Evolutionary conservation across 2,329 filamentous ascomycete species (phyloP), one percentile per base, ranked within the genome.

Genomic region (Pseudocercospora fijiensis): DNA sequence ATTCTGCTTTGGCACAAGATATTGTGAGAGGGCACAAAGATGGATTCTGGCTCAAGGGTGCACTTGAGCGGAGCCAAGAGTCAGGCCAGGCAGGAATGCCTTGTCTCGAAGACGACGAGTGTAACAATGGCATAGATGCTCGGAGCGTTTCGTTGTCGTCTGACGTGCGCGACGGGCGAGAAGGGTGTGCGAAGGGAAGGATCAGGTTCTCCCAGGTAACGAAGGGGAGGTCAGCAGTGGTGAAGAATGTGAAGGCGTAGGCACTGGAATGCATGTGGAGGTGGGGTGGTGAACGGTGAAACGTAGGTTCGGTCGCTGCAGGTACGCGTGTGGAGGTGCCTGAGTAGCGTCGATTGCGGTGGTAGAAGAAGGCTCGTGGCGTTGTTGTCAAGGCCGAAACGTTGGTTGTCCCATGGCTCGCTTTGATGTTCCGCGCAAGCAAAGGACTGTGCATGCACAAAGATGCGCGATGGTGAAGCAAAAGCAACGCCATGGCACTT

Each of bases 41-140:
- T 51, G 43, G 22, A 43, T 43, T 51, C 47, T 59, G 60, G 59
- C 27, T 58, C 65, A 63, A 63, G 47, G 61, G 47, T 57, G 67
- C 67, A 68, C 65, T 64, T 67, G 69, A 70, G 57, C 62, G 22
- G 63, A 62, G 62, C 64, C 63, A 64, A 61, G 30, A 47, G n/a
- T 49, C 20, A 62, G 67, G 59, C 20, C 33, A 47, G 55, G 28
- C 57, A 64, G 68, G 70, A 68, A 69, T 71, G 67, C 65, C 65
- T 66, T 59, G 69, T 72, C 64, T 68, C 67, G 68, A 69, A 69
- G 70, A 69, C 68, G 67, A 71, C 67, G 30, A 59, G 68, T 69
- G 70, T 69, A 72, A 70, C 69, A 66, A 68, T 69, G 67, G 62
- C 66, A 66, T 66, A 63, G 58, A 62, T 58, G 24, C 52, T 58